Percentiles rank a stretch among this genome's conserved stretches.
Evolutionary conservation across 257 asterid species (phyloP).

Genomic region (Ilex aquifolium): DNA sequence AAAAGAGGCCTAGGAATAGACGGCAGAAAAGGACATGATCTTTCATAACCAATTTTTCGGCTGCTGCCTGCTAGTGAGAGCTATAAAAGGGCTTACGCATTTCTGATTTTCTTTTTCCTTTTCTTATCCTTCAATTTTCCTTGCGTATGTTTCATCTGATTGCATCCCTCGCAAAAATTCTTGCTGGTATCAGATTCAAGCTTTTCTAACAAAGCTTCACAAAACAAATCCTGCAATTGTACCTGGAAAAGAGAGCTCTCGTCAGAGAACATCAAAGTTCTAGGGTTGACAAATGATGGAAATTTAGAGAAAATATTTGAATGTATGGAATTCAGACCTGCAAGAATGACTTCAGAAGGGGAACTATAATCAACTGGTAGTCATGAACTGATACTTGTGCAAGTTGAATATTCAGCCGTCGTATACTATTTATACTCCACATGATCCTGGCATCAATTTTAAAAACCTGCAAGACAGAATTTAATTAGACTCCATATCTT

Average conservation of each 20-base stretch:
- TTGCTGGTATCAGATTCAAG: slow-evolving; percentile 76
- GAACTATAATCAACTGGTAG: slow-evolving; percentile 58
- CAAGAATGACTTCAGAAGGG: slow-evolving; percentile 76
- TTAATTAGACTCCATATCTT: slow-evolving; percentile 6
- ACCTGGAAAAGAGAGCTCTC: slow-evolving; percentile 29
- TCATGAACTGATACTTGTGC: slow-evolving; percentile 63
- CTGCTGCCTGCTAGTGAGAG: slow-evolving; percentile 13
- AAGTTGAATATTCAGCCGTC: slow-evolving; percentile 63
- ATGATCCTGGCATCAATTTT: slow-evolving; percentile 78
- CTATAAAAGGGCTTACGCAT: slow-evolving; percentile 48
- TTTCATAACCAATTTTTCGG: too few relatives aligned
- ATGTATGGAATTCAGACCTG: slow-evolving; percentile 53
- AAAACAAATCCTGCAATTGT: slow-evolving; percentile 69
- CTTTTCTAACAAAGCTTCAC: slow-evolving; percentile 93
- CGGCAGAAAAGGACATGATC: too few relatives aligned
- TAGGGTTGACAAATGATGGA: slow-evolving; percentile 1
- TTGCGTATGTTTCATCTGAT: slow-evolving; percentile 45
- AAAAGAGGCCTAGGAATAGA: too few relatives aligned
- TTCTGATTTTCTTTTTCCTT: slow-evolving; percentile 60
- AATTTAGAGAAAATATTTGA: neutral
- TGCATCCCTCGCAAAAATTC: slow-evolving; percentile 44
- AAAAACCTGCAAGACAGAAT: slow-evolving; percentile 59
- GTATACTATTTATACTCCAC: slow-evolving; percentile 63
- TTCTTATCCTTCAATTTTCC: slow-evolving; percentile 80
- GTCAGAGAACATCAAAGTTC: neutral